A percentile compares a stretch with the other conserved stretches of the same genome.
Conservation (phyloP, 108 stramenopile species). For the Poteriospumella lacustris region DNA sequence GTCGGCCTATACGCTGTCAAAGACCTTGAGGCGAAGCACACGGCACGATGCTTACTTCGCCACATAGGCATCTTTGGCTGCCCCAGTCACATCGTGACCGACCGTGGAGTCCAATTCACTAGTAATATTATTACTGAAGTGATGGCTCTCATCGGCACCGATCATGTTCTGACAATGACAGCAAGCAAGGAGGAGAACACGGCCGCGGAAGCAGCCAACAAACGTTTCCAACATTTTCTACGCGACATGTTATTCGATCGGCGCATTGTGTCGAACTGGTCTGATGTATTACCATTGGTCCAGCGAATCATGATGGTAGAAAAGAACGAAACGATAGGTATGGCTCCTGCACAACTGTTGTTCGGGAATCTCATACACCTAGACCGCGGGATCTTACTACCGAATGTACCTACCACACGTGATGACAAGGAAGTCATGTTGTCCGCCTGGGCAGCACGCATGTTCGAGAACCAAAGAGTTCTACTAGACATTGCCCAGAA, state of each 20-base stretch:
- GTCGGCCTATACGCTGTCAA: not conserved
- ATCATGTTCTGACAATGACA: not conserved
- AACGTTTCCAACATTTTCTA: not conserved
- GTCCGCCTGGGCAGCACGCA: too few relatives aligned
- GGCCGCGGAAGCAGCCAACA: not conserved
- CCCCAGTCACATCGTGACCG: not conserved
- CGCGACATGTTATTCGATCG: not conserved
- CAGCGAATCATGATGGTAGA: not conserved
- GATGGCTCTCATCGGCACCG: not conserved
- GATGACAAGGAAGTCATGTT: too few relatives aligned
- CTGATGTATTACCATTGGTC: not conserved
- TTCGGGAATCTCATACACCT: not conserved
- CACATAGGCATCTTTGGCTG: not conserved
- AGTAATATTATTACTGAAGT: not conserved
- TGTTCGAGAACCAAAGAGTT: too few relatives aligned
- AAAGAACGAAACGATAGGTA: not conserved
- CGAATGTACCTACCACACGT: too few relatives aligned
- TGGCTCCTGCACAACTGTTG: not conserved
- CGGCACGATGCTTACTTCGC: not conserved
- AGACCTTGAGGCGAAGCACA: not conserved
- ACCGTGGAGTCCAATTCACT: not conserved
- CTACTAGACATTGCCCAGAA: too few relatives aligned
- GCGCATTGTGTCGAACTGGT: not conserved
- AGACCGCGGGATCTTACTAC: not conserved
- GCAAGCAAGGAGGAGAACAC: not conserved